A percentile compares a stretch with the other conserved stretches of the same genome.
Evolutionary conservation across 163 green algal species (phyloP).

Genomic region (Scenedesmus sp.): DNA sequence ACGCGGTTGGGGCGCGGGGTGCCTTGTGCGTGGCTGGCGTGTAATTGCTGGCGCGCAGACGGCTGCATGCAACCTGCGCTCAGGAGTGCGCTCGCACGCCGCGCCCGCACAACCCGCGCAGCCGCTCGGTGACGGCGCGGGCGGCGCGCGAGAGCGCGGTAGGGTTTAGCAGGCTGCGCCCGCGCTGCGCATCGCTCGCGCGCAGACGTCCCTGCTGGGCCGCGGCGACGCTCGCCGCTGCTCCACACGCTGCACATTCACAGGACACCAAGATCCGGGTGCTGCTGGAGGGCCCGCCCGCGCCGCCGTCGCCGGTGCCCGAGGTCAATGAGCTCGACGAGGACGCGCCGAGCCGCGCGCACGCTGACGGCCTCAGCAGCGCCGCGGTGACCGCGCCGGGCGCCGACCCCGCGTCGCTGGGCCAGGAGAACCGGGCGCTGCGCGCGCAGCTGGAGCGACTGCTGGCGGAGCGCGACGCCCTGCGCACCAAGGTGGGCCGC

Average conservation of each 20-base stretch:
- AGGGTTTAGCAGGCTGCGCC: no score
- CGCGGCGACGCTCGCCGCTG: background rate
- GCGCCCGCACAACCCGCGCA: no score
- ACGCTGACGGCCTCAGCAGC: background rate
- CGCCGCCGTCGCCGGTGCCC: constrained; percentile 75
- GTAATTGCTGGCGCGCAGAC: no score
- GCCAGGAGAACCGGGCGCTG: constrained; percentile 41
- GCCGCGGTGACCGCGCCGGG: background rate
- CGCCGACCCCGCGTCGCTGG: background rate
- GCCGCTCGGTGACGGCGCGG: no score
- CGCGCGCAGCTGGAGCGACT: constrained; percentile 34
- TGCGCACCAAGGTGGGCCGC: constrained; percentile 28
- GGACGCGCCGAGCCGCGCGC: constrained; percentile 7
- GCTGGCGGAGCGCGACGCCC: background rate
- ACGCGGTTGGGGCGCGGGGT: no score
- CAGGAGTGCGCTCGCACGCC: no score
- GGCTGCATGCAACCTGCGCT: no score
- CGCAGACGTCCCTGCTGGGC: no score
- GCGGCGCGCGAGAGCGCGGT: no score
- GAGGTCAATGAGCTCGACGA: constrained; percentile 45
- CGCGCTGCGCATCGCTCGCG: no score
- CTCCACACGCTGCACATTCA: background rate
- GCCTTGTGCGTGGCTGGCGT: no score
- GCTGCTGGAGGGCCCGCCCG: constrained; percentile 65
- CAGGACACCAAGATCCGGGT: constrained; percentile 75